These are phyloP conservation scores for Saturnispora quitensis DNA, from an alignment of 805 yeast genomes.

Conservation along the genomic window DNA sequence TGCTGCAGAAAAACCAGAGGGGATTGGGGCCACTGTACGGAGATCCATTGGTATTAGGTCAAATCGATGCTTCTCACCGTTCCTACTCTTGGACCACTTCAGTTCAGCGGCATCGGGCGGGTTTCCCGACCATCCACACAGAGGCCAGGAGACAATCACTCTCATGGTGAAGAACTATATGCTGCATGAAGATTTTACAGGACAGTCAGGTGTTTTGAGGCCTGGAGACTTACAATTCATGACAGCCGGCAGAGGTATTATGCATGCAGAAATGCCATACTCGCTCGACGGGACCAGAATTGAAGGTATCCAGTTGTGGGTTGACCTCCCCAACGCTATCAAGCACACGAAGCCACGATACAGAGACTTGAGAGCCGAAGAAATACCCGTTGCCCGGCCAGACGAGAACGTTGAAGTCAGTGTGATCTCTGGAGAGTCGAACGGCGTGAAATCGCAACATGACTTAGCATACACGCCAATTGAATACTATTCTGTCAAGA, in stretches of 20 bases:
- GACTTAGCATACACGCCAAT: conserved; percentile 80
- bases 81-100: conserved; percentile 76
- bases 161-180: conserved; percentile 54
- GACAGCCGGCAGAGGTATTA: conserved; percentile 88
- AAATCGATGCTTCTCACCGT: conserved; percentile 72
- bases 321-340: conserved; percentile 59
- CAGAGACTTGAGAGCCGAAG: conserved; percentile 61
- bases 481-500: conserved; percentile 55
- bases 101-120: conserved; percentile 55
- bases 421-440: conserved; percentile 69
- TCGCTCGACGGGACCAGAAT: conserved; percentile 38
- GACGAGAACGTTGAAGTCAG: conserved; percentile 54
- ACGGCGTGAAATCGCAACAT: conserved; percentile 64
- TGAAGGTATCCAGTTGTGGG: conserved; percentile 81
- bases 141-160: conserved; percentile 75
- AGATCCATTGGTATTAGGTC: conserved; percentile 65
- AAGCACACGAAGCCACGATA: conserved; percentile 66
- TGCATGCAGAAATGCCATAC: conserved; percentile 82
- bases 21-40: conserved; percentile 78
- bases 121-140: conserved; percentile 77
- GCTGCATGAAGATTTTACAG: conserved; percentile 84
- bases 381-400: conserved; percentile 62
- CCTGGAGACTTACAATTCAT: conserved; percentile 87
- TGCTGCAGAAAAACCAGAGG: conserved; percentile 71
- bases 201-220: conserved; percentile 63